Percentiles rank a stretch among this genome's conserved stretches.
Evolutionary conservation across 2,329 filamentous ascomycete species (phyloP).

Genomic region (Nemania diffusa): DNA sequence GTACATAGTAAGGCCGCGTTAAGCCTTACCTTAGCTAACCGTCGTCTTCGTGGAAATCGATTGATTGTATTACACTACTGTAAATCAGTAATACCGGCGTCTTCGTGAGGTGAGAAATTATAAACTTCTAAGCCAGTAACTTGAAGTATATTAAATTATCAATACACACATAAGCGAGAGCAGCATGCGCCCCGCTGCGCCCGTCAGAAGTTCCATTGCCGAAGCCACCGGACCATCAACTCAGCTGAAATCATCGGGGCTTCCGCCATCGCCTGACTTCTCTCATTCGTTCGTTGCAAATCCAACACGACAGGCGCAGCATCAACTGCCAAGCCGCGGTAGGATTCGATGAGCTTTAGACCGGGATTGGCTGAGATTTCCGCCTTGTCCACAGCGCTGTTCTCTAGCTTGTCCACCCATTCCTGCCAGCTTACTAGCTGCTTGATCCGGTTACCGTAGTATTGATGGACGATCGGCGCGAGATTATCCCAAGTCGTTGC

Average conservation of each 20-base stretch:
- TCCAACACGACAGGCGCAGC: slow-evolving; percentile 51
- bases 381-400: slow-evolving; percentile 44
- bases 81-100: not conserved
- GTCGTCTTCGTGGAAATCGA: not conserved
- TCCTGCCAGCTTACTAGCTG: slow-evolving; percentile 54
- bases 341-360: slow-evolving; percentile 54
- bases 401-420: slow-evolving; percentile 58
- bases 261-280: slow-evolving; percentile 55
- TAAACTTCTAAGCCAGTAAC: not conserved
- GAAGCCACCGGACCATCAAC: slow-evolving; percentile 60
- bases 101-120: not conserved
- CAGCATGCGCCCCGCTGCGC: not conserved
- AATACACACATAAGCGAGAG: not conserved
- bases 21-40: not conserved
- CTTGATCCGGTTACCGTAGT: slow-evolving; percentile 53
- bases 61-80: not conserved
- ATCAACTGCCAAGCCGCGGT: slow-evolving; percentile 45
- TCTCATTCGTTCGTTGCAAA: slow-evolving; percentile 52
- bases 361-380: slow-evolving; percentile 22
- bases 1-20: slow-evolving; percentile 1
- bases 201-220: slow-evolving; percentile 54
- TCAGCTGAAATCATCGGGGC: slow-evolving; percentile 55
- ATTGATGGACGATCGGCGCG: slow-evolving; percentile 52
- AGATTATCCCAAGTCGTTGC: slow-evolving; percentile 54
- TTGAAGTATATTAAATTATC: not conserved